Evolutionary conservation across 1,284 basidiomycete species (phyloP).

Genomic region (Boletus mariae): DNA sequence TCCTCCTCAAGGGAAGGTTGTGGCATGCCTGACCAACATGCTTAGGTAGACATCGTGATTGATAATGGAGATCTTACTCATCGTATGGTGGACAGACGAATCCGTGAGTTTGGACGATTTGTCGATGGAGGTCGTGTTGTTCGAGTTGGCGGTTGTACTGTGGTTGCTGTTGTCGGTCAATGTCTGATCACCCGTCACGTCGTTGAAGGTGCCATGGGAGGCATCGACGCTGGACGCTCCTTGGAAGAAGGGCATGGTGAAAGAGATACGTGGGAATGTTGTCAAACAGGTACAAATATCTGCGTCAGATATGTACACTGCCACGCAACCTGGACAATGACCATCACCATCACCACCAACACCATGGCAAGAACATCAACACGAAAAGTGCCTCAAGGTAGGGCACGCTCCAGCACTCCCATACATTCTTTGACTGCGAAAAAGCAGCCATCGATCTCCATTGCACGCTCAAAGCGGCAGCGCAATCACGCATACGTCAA

Average conservation of each 20-base stretch:
- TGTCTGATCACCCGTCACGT: conserved; percentile 23
- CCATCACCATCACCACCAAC: conserved; percentile 11
- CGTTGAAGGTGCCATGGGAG: conserved; percentile 20
- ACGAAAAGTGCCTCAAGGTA: conserved; percentile 26
- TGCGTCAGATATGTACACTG: neutral
- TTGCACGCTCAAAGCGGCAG: conserved; percentile 17
- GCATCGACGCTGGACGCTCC: conserved; percentile 18
- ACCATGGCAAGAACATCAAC: conserved; percentile 23
- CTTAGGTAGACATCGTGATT: neutral
- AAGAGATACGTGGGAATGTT: conserved; percentile 3
- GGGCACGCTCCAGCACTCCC: conserved; percentile 23
- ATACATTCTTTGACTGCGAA: conserved; percentile 18
- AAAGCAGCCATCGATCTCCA: conserved; percentile 24
- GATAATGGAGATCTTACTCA: conserved; percentile 13
- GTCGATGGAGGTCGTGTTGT: conserved; percentile 21
- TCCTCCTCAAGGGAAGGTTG: conserved; percentile 1
- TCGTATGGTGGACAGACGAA: conserved; percentile 28
- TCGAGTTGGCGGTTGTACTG: conserved; percentile 14
- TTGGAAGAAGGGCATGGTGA: conserved; percentile 25
- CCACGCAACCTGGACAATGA: conserved; percentile 5
- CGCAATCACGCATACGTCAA: conserved; percentile 25
- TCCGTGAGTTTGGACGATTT: conserved; percentile 19
- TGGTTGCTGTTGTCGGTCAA: conserved; percentile 20
- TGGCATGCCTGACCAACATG: conserved; percentile 9
- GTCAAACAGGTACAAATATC: conserved; percentile 18